These are phyloP conservation scores for Sungouiozyma ichnusensis DNA, from an alignment of 805 yeast genomes.

Conservation along the genomic window DNA sequence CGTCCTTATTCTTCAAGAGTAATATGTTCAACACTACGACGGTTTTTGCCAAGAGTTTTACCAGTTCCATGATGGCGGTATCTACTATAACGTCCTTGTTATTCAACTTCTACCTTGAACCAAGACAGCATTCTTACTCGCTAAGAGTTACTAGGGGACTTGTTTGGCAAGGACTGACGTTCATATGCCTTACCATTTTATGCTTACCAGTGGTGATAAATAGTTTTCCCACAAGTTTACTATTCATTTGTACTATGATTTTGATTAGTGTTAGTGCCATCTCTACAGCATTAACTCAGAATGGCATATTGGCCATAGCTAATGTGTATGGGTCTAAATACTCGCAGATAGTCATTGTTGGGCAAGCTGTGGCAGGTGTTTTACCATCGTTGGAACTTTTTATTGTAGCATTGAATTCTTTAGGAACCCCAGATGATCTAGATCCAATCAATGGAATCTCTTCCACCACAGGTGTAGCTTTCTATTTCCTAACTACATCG, in stretches of 20 bases:
- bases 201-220: conserved; percentile 10
- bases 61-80: conserved; percentile 81
- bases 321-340: conserved; percentile 64
- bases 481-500: conserved; percentile 31
- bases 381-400: conserved; percentile 54
- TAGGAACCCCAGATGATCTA: conserved; percentile 5
- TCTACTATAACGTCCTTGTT: conserved; percentile 60
- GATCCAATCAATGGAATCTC: conserved; percentile 12
- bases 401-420: conserved; percentile 42
- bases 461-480: conserved; percentile 15
- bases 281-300: conserved; percentile 78
- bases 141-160: conserved; percentile 54
- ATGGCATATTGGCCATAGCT: conserved; percentile 81
- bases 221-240: conserved; percentile 5
- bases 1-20: conserved; percentile 66
- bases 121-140: conserved; percentile 47
- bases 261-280: conserved; percentile 56
- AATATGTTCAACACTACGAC: conserved; percentile 44
- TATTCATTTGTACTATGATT: conserved; percentile 44
- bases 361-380: conserved; percentile 92
- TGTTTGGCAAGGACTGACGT: conserved; percentile 44
- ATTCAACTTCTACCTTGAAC: conserved; percentile 52
- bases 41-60: conserved; percentile 45
- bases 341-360: conserved; percentile 88
- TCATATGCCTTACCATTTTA: conserved; percentile 41